Base-by-base conservation (phyloP, 306 rosid species). In the Notholithocarpus densiflorus region DNA sequence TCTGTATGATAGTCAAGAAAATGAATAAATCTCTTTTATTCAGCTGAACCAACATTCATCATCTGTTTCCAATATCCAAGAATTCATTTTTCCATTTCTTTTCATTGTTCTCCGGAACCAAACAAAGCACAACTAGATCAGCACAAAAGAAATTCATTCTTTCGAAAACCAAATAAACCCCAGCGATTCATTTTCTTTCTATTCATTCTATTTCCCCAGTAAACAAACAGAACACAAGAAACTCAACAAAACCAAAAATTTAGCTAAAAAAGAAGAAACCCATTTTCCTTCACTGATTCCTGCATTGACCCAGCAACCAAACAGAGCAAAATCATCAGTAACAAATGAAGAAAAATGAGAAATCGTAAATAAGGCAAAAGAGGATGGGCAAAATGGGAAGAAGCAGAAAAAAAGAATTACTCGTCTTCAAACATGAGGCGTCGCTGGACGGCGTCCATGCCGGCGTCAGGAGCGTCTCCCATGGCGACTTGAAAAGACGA, bases 391-490 rank as follows among this genome's bases (percentile, higher is more conserved):
- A 9, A 73, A 9, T 52, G 81, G 71, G 65, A 60, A 68, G 45
- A 40, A 40, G 45, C 0, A 40, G 45, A 74, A 26, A 13, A 10
- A 48, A 21, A 59, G 20, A 52, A 15, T 10, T 40, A 95, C 99
- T 95, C 98, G 86, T 95, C 98, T 2, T 91, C 99, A 27, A 95
- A 95, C 99, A 95, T 95, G 75, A 95, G 97, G 83, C 99, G 99
- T 76, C 94, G 91, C 87, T 95, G 99, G 84, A 93, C 97, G 56
- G 94, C 97, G 88, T 95, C 98, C 99, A 95, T 95, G 81, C 85
- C 94, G 15, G 96, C 86, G 43, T 93, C 98, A 13, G 89, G 77
- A 56, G 83, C 77, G 75, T 83, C 91, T 59, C 82, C 93, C 98
- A 90, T 93, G 86, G 94, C 75, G 82, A 84, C 51, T 7, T 6